Conservation (phyloP, 2,329 filamentous ascomycete species). For the Colletotrichum cereale region DNA sequence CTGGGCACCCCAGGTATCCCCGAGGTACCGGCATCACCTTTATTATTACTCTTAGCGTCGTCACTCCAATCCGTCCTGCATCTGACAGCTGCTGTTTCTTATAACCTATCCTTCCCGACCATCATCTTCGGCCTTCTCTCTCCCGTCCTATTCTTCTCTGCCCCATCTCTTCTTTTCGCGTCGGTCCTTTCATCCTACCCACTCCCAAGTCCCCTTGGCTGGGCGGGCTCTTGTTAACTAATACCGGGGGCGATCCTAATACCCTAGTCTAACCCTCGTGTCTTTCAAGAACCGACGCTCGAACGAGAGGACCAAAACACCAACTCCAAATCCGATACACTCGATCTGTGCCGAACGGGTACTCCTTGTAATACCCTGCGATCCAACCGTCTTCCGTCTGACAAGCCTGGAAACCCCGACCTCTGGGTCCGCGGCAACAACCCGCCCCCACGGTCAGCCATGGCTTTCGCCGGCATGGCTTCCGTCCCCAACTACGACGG, state of each 20-base stretch:
- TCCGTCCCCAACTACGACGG: conserved; percentile 62
- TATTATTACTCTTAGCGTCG: conserved; percentile 27
- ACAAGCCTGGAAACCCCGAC: conserved; percentile 8
- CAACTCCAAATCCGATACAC: neutral
- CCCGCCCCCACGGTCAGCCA: conserved; percentile 40
- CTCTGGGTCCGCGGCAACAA: conserved; percentile 7
- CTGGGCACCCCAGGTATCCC: conserved; percentile 18
- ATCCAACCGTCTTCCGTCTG: conserved; percentile 3
- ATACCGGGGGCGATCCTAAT: conserved; percentile 11
- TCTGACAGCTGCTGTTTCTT: conserved; percentile 25
- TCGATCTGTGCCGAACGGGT: conserved; percentile 20
- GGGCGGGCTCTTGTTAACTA: conserved; percentile 20
- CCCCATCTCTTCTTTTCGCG: conserved; percentile 9
- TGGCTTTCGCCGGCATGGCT: conserved; percentile 57
- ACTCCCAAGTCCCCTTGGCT: neutral
- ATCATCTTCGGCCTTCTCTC: neutral
- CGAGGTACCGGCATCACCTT: conserved; percentile 31
- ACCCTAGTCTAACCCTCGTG: neutral
- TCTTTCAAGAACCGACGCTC: neutral
- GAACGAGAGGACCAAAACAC: neutral
- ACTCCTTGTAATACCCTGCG: conserved; percentile 16
- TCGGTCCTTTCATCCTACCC: conserved; percentile 22
- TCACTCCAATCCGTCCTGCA: neutral
- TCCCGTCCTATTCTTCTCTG: neutral
- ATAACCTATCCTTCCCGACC: conserved; percentile 13